These are phyloP conservation scores for Penicillium brevicompactum DNA, from an alignment of 2,329 filamentous ascomycete species.

Conservation along the genomic window DNA sequence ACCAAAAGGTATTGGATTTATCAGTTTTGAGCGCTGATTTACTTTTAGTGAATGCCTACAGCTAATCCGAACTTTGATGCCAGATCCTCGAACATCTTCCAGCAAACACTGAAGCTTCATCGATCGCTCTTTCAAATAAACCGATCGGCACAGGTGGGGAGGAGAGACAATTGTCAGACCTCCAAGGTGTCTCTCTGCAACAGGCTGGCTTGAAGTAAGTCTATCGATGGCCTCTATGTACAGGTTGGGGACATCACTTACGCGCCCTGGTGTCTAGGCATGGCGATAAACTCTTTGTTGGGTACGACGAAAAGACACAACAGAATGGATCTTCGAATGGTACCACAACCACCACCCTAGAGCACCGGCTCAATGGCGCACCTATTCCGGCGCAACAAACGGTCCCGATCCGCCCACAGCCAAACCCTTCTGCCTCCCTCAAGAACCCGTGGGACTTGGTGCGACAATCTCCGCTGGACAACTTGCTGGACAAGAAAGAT, in stretches of 20 bases:
- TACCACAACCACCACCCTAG: conserved; percentile 22
- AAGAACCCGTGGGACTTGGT: conserved; percentile 94
- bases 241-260: conserved; percentile 11
- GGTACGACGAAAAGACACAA: conserved; percentile 65
- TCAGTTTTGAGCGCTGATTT: too few relatives aligned
- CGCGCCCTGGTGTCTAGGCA: conserved; percentile 58
- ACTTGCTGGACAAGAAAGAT: conserved; percentile 80
- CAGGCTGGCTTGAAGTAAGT: conserved; percentile 60
- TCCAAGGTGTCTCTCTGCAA: conserved; percentile 58
- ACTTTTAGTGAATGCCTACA: not conserved
- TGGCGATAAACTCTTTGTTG: conserved; percentile 87
- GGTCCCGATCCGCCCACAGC: conserved; percentile 62
- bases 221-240: not conserved
- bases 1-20: conserved; percentile 45
- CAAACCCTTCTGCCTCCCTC: conserved; percentile 62
- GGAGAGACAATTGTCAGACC: conserved; percentile 53
- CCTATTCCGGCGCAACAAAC: conserved; percentile 54
- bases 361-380: conserved; percentile 42
- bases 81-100: conserved; percentile 64
- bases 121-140: conserved; percentile 62
- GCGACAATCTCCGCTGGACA: conserved; percentile 82
- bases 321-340: conserved; percentile 51
- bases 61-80: conserved; percentile 10
- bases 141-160: conserved; percentile 60
- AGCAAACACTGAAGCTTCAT: conserved; percentile 55